Conservation (phyloP, 192 early-diverging fungal species). For the Entomortierella chlamydospora region DNA sequence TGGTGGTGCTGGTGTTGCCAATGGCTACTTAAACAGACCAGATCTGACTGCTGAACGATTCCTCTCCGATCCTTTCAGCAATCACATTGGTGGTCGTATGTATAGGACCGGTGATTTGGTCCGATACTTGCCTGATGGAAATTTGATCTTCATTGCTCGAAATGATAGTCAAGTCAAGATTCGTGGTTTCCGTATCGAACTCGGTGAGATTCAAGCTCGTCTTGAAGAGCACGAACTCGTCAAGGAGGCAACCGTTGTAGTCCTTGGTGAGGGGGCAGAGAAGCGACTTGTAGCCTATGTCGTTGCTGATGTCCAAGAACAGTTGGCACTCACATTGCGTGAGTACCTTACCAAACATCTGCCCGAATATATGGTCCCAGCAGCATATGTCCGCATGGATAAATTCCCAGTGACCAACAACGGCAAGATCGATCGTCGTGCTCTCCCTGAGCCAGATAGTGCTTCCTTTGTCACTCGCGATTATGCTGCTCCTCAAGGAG, state of each 20-base stretch:
- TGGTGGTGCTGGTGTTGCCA: slow-evolving; percentile 50
- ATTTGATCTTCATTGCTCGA: slow-evolving; percentile 43
- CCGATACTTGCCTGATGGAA: slow-evolving; percentile 35
- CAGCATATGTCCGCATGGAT: slow-evolving; percentile 1
- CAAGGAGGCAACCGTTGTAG: slow-evolving; percentile 31
- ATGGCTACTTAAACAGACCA: slow-evolving; percentile 50
- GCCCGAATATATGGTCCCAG: slow-evolving; percentile 75
- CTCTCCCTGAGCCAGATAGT: no score
- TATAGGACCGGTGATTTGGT: slow-evolving; percentile 53
- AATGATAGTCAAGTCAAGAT: slow-evolving; percentile 60
- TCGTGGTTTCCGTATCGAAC: slow-evolving; percentile 51
- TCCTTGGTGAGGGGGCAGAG: slow-evolving; percentile 42
- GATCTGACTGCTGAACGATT: slow-evolving; percentile 48
- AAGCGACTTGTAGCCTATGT: slow-evolving; percentile 71
- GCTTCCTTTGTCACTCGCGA: no score
- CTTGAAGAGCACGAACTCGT: slow-evolving; percentile 22
- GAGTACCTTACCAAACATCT: slow-evolving; percentile 37
- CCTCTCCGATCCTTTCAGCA: slow-evolving; percentile 50
- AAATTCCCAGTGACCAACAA: background rate
- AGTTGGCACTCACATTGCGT: slow-evolving; percentile 64
- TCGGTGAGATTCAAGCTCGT: slow-evolving; percentile 37
- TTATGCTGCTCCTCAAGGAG: no score
- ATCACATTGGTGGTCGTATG: slow-evolving; percentile 17
- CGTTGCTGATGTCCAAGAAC: background rate
- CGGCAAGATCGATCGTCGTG: background rate